Base-by-base conservation (phyloP, 306 rosid genomes). In the Cyamopsis tetragonoloba region DNA sequence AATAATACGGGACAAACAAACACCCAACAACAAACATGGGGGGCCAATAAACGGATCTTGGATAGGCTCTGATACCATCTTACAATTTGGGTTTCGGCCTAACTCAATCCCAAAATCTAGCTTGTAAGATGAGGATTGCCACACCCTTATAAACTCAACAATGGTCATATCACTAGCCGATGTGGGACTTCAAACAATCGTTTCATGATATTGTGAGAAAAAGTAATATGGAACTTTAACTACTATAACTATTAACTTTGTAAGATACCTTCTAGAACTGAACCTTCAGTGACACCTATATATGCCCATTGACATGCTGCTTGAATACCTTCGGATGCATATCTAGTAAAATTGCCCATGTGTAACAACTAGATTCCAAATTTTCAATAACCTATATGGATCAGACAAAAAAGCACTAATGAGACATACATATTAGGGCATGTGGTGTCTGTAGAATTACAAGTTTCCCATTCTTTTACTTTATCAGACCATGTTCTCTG, bases 221-320 rank as follows among this genome's bases (percentile, higher is more conserved):
- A 24, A 6, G 11, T 27, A 15, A 42, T n/a, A 50, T 6, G 48
- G 49, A 68, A 28, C 3, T 6, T 6, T 4, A 14, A 67, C 11
- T 41, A 37, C 4, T 14, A 37, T 7, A 65, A 22, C 12, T 23
- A 8, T 23, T n/a, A 2, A n/a, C n/a, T n/a, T n/a, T n/a, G n/a
- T 26, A 19, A 32, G 24, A 68, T 77, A 93, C 99, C 99, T 86
- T 61, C 72, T 56, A 93, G 87, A 20, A 68, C 83, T 61, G 95
- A 73, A 69, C 65, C 85, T 68, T 90, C 88, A 13, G 76, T 30
- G 7, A 65, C 97, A 13, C 55, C 97, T 74, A 82, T 90, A 75
- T 93, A 88, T 68, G 96, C 96, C 90, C 82, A 90, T 50, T 86
- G 44, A 76, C 97, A 93, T 2, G 99, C 99, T 37, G 83, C 90